Base-by-base conservation (phyloP, 2,329 filamentous ascomycete genomes). In the Fusarium beomiforme region DNA sequence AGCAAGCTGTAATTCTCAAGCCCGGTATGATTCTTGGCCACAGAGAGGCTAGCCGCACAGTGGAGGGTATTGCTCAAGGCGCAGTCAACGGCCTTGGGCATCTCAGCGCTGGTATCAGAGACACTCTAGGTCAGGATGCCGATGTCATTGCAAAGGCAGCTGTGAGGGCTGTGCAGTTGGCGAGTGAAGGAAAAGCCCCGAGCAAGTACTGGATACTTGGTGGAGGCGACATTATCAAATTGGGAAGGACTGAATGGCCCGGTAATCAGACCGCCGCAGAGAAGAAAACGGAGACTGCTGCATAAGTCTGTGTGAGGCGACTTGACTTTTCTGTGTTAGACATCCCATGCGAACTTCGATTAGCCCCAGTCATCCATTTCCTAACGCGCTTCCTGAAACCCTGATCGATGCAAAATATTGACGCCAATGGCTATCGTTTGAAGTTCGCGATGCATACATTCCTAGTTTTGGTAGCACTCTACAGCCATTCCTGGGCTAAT, bases 1-100 rank as follows among this genome's bases (percentile, higher is more conserved):
- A 95, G 53, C 89, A 92, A 71, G 91, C 90, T 8, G 87, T 97
- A 59, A 91, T 98, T 58, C 51, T 91, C 24, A 81, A 90, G 46
- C 95, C 95, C 0, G 95, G 93, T 0, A 70, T 94, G 67, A 92
- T 98, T 73, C 80, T 94, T 4, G 95, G 95, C 5, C 79, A 88
- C 19, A 86, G 95, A 60, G 86, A 91, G 75, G 85, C 90, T 64
- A 84, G 84, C 55, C 86, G 92, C 55, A 79, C 85, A 1, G 80
- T 84, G 10, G 93, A 94, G 78, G 84, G 85, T 24, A 76, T 89
- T 8, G 8, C 91, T 2, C 84, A 88, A 72, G 83, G 81, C 44
- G 26, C 93, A 41, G 88, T 91, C 2, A 84, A 82, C 6, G 83
- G 83, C 17, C 64, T 92, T 57, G 89, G 90, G 6, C 82, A 79